Evolutionary conservation across 331 rosid genomes (phyloP), one percentile per base, ranked within the genome.

Genomic region (Ulmus americana): DNA sequence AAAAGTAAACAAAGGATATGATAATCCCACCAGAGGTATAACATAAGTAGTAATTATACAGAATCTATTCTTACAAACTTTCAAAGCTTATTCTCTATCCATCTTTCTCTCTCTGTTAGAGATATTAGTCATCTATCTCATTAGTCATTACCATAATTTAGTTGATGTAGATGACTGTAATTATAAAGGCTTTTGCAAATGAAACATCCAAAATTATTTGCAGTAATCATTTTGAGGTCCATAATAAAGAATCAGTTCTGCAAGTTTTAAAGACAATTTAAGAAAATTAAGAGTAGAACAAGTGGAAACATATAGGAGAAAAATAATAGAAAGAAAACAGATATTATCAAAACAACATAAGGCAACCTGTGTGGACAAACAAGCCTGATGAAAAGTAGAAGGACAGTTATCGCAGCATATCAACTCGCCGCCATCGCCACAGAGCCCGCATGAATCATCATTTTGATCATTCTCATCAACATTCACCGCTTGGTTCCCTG

Each of bases 381-480:
- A 94, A 78, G 87, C 73, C 76, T 69, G 87, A 77, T 94, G 99
- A 73, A 77, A 94, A 64, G 99, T 86, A 57, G 99, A 94, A 39
- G 99, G 99, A 56, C 97, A 94, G 79, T 78, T 87, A 79, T 94
- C 97, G 68, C 99, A 94, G 80, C 99, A 90, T 70, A 90, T 79
- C 76, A 94, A 72, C 79, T 90, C 97, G 44, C 97, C 99, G 53
- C 97, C 99, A 51, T 87, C 97, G 51, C 96, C 99, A 78, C 99
- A 94, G 69, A 85, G 69, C 48, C 97, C 99, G 39, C 97, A 94
- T 0, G 95, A 94, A 74, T 94, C 97, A 78, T 94, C 99, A 63
- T 94, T 94, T 84, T 70, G 55, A 71, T 94, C 99, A 55, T 82
- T 75, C 44, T 82, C 78, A 55, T 81, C 96, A 46, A 50, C 78